Evolutionary conservation across 352 stramenopile genomes (phyloP), one percentile per base, ranked within the genome.

Genomic region (Phytophthora tubulina): DNA sequence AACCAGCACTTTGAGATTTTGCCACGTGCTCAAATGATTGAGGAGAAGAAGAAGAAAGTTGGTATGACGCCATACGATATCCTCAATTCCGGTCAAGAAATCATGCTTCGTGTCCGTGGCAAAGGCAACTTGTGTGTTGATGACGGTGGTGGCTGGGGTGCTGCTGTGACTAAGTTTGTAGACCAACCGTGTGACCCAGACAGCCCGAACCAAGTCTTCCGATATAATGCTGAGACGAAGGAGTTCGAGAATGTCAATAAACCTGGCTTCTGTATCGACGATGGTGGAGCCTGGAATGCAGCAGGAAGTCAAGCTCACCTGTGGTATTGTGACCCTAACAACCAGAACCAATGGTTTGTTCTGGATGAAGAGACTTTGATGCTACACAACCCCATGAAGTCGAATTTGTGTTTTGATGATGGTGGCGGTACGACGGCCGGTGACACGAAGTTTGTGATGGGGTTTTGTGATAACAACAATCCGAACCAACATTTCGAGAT

Each of bases 61-160:
- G 64, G 53, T 13, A n/a, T 39, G 7, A 61, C 65, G 27, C 5
- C 55, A 1, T 63, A 66, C 27, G 64, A 77, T 21, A 42, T 56
- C 14, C 21, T 76, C 30, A 13, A 32, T 17, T 63, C 71, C 33
- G 67, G 51, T n/a, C 53, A 72, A 65, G 56, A 77, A 21, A 51
- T 73, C 33, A 56, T 79, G 60, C 38, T 79, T 33, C 71, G 71
- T 27, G 11, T 67, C 32, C 54, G 60, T 4, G 57, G 67, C 0
- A 78, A 79, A 39, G 69, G 64, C 15, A 71, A 72, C 13, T 11
- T 81, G 10, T 83, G 76, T 39, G 33, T 83, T 15, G 76, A 83
- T 21, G 76, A 83, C 36, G 76, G 76, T 7, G 73, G 63, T 45
- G 63, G 69, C 17, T 76, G 63, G 42, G 54, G 45, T 2, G 48